phyloP scores from a whole-genome alignment of 2,329 filamentous ascomycete genomes.

The Fusarium ambrosium region DNA sequence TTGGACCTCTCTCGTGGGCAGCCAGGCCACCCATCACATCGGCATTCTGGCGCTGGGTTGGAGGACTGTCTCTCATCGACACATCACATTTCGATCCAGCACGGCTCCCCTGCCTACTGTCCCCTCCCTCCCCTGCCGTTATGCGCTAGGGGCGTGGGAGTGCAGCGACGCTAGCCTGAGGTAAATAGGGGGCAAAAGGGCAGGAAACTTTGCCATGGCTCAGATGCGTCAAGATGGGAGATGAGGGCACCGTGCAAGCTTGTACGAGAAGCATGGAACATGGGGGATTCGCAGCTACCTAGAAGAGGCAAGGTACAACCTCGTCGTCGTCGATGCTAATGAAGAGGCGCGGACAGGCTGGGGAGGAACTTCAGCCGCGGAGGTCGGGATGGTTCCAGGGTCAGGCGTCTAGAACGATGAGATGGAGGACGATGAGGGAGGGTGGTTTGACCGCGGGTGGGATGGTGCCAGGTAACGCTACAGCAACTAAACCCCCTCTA shows the following conservation, averaged over 20 bases:
- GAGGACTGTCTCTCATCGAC: constrained; percentile 33
- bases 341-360: constrained; percentile 12
- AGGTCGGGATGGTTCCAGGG: constrained; percentile 4
- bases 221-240: constrained; percentile 28
- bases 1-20: constrained; percentile 33
- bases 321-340: not conserved
- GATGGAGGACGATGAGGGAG: constrained; percentile 16
- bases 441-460: constrained; percentile 1
- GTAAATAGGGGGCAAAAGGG: constrained; percentile 34
- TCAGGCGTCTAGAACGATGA: constrained; percentile 21
- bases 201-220: constrained; percentile 33
- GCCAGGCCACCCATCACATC: constrained; percentile 27
- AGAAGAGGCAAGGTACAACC: not conserved
- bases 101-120: constrained; percentile 32
- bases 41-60: constrained; percentile 28
- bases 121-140: constrained; percentile 28
- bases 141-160: constrained; percentile 30
- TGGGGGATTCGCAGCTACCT: constrained; percentile 8
- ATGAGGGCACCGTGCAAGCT: constrained; percentile 11
- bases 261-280: constrained; percentile 9
- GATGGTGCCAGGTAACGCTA: constrained; percentile 8
- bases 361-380: constrained; percentile 2
- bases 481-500: not conserved
- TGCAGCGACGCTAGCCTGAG: constrained; percentile 31
- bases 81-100: constrained; percentile 45